Percentiles rank a stretch among this genome's conserved stretches.
Evolutionary conservation across 768 basidiomycete genomes (phyloP).

Genomic region (Mycena amicta): DNA sequence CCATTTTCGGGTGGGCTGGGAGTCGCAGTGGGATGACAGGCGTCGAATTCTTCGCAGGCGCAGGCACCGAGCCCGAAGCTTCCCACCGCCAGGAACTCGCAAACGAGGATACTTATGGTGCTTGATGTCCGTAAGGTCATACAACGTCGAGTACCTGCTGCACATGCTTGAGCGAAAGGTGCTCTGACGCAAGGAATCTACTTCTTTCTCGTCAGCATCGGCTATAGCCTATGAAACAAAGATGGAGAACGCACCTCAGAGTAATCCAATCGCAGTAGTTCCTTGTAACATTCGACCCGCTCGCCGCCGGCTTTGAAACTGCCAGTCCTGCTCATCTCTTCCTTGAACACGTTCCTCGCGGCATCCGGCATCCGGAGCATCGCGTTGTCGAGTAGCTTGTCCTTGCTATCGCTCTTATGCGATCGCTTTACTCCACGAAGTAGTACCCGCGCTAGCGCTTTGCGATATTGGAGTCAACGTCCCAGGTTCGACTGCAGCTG

Average conservation of each 20-base stretch:
- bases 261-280: conserved; percentile 97
- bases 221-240: not conserved
- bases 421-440: conserved; percentile 94
- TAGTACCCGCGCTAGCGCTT: conserved; percentile 95
- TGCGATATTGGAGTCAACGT: conserved; percentile 93
- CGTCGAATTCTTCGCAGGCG: too few relatives aligned
- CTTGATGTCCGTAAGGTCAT: conserved; percentile 90
- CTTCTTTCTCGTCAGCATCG: conserved; percentile 8
- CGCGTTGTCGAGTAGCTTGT: conserved; percentile 87
- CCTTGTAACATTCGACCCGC: conserved; percentile 90
- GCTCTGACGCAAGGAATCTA: conserved; percentile 94
- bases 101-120: conserved; percentile 89
- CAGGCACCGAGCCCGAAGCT: too few relatives aligned
- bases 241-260: conserved; percentile 55
- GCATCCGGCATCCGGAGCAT: conserved; percentile 84
- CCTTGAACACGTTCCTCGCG: conserved; percentile 93
- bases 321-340: conserved; percentile 88
- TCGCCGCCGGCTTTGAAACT: conserved; percentile 88
- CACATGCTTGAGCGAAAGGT: conserved; percentile 85
- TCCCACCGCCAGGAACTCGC: conserved; percentile 96
- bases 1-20: too few relatives aligned
- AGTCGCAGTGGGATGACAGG: too few relatives aligned
- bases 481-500: conserved; percentile 94
- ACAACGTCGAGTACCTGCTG: conserved; percentile 88
- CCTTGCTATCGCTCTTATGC: conserved; percentile 95